Conservation (phyloP, 23 red algal genomes). For the Gracilaria gracilis region DNA sequence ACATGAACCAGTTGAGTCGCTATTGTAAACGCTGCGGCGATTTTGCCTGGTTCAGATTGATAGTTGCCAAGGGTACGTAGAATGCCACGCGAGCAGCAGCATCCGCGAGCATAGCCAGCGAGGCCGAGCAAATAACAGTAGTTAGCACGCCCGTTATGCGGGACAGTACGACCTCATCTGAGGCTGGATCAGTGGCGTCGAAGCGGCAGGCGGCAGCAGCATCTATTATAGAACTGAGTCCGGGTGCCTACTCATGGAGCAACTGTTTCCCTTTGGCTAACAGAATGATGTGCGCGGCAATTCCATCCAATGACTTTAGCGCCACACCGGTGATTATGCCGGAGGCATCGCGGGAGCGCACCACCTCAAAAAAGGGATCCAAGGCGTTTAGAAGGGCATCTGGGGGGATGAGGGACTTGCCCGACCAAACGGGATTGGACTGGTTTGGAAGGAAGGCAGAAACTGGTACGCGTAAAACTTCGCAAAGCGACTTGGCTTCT, state of each 20-base stretch:
- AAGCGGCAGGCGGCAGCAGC: conserved; percentile 78
- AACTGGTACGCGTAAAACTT: conserved; percentile 43
- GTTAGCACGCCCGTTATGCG: conserved; percentile 60
- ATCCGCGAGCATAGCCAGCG: conserved; percentile 35
- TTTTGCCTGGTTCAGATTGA: conserved; percentile 56
- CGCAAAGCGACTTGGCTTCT: conserved; percentile 67
- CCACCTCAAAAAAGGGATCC: conserved; percentile 74
- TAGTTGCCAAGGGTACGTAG: conserved; percentile 75
- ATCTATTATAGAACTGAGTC: conserved; percentile 64
- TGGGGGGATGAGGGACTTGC: conserved; percentile 40
- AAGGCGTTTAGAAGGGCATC: conserved; percentile 62
- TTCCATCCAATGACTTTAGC: conserved; percentile 46
- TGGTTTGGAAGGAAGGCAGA: neutral
- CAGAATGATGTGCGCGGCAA: conserved; percentile 44
- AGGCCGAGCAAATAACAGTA: conserved; percentile 21
- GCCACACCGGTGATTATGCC: conserved; percentile 70
- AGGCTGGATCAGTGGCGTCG: conserved; percentile 71
- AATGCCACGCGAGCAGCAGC: conserved; percentile 65
- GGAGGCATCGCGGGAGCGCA: conserved; percentile 56
- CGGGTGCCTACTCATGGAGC: conserved; percentile 41
- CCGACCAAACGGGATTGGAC: neutral
- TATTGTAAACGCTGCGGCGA: conserved; percentile 69
- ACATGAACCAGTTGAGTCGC: conserved; percentile 70
- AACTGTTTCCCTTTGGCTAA: conserved; percentile 22
- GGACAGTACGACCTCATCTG: conserved; percentile 83